Evolutionary conservation across 1,139 yeast species (phyloP), one percentile per base, ranked within the genome.

Genomic region (Lodderomyces margitis): DNA sequence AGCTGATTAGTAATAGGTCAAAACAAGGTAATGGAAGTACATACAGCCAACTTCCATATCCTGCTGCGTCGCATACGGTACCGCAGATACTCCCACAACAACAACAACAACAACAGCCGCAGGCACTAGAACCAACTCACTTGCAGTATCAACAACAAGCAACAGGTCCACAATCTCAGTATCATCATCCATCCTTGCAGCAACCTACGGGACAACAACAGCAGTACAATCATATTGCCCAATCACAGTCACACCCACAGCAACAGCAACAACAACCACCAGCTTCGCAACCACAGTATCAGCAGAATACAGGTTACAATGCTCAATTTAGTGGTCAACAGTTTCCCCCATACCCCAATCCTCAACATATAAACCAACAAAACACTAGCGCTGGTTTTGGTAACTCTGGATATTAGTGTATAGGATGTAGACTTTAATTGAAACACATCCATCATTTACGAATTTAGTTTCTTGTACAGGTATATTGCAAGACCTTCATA

Each of bases 311-410:
- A 3, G 32, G 32, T 15, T 28, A 15, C 10, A 28, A 28, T 28
- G 32, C 32, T 15, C 32, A 14, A 28, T 28, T 15, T 9, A 14
- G 15, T 28, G 32, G 32, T 4, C 32, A 28, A 12, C 32, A 28
- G 10, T 28, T 15, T 28, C 16, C 32, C 10, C 32, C 36, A 9
- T 41, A 23, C 14, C 38, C 21, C 42, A 34, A 42, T 24, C 37
- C 44, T 9, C 41, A 44, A 17, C 47, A 40, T 27, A 50, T 59
- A 40, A 58, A 52, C 37, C 64, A 54, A 39, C 73, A 67, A 44
- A 66, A 66, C 21, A 67, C 69, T 5, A 63, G 68, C 48, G 55
- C 60, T 17, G 73, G 72, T 0, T 67, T 67, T 46, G 73, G 72
- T 3, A 66, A 67, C 46, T 58, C 53, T n/a, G 34, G 30, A n/a